Conservation (phyloP, 352 stramenopile species). For the Phytophthora tubulina region DNA sequence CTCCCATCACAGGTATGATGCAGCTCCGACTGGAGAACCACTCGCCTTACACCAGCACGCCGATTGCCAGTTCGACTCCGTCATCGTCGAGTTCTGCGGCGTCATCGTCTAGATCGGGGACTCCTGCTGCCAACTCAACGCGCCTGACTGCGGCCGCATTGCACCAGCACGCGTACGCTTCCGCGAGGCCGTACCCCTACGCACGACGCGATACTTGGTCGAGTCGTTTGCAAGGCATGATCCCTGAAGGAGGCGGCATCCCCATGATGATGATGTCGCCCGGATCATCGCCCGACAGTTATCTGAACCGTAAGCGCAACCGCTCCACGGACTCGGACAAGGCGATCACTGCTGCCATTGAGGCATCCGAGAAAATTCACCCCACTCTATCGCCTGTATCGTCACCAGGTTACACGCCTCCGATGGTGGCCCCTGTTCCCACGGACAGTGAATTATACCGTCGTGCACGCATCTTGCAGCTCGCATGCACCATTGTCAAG, state of each 20-base stretch:
- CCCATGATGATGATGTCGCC: conserved; percentile 49
- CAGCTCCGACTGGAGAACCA: conserved; percentile 68
- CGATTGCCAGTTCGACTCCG: conserved; percentile 32
- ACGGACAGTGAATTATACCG: conserved; percentile 61
- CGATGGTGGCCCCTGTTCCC: conserved; percentile 36
- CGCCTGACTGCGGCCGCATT: conserved; percentile 46
- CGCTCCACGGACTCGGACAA: conserved; percentile 78
- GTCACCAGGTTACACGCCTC: conserved; percentile 34
- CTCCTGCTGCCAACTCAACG: conserved; percentile 28
- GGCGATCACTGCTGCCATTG: conserved; percentile 56
- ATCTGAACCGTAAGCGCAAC: conserved; percentile 75
- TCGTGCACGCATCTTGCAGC: conserved; percentile 65
- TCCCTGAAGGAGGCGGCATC: conserved; percentile 49
- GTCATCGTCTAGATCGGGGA: conserved; percentile 25
- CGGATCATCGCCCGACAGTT: conserved; percentile 46
- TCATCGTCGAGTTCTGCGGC: conserved; percentile 38
- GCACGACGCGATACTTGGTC: conserved; percentile 50
- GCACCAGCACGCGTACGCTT: conserved; percentile 65
- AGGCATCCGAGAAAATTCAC: conserved; percentile 65
- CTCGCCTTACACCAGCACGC: conserved; percentile 35
- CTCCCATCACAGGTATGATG: conserved; percentile 81
- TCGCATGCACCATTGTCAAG: conserved; percentile 67
- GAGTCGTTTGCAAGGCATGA: conserved; percentile 40
- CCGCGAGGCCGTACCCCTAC: conserved; percentile 51
- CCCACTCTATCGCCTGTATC: conserved; percentile 39